phyloP scores from a whole-genome alignment of 495 filamentous ascomycete genomes.

The Aspergillus wentii region DNA sequence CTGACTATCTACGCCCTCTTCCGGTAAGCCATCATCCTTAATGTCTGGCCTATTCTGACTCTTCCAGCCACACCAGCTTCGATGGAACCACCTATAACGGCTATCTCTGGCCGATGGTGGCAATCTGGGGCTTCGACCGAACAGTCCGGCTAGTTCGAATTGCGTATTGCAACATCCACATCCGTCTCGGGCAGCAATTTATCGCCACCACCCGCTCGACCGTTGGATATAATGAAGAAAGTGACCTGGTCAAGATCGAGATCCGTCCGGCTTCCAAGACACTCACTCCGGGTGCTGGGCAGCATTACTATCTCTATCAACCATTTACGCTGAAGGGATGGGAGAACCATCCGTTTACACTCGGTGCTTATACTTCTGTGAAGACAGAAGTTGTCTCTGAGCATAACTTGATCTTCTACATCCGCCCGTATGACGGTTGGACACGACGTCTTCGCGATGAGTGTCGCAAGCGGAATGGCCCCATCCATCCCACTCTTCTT shows the following conservation, averaged over 20 bases:
- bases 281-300: constrained; percentile 30
- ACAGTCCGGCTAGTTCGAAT: constrained; percentile 31
- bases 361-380: constrained; percentile 21
- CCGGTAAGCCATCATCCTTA: constrained; percentile 33
- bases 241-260: constrained; percentile 34
- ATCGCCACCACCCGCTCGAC: constrained; percentile 14
- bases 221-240: constrained; percentile 25
- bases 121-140: constrained; percentile 41
- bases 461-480: constrained; percentile 7
- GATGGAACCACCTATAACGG: constrained; percentile 26
- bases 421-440: constrained; percentile 31
- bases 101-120: constrained; percentile 35
- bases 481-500: constrained; percentile 15
- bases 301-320: constrained; percentile 43
- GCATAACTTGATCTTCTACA: constrained; percentile 18
- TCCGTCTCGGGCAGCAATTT: constrained; percentile 3
- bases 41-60: too few relatives aligned
- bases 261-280: constrained; percentile 18
- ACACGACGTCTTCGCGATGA: constrained; percentile 23
- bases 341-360: constrained; percentile 49
- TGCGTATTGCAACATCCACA: constrained; percentile 28
- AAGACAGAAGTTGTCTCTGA: background rate
- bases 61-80: constrained; percentile 33
- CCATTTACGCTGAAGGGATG: constrained; percentile 28
- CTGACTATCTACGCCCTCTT: constrained; percentile 30